Evolutionary conservation across 306 rosid genomes (phyloP).

Genomic region (Castanea sativa): DNA sequence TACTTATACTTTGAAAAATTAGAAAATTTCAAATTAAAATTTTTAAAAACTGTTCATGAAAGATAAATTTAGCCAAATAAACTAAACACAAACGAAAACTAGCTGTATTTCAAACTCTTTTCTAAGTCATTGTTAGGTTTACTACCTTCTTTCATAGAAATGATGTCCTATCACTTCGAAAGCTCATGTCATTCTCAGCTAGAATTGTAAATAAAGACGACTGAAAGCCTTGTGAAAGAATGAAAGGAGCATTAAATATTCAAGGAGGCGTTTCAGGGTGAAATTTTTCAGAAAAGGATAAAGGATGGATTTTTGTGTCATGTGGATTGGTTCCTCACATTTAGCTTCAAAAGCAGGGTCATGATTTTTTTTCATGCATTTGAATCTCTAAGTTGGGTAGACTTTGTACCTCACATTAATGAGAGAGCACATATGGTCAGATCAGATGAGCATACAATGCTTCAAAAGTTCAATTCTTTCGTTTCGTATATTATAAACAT

Average conservation of each 20-base stretch:
- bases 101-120: conserved; percentile 1
- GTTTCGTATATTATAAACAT: background rate
- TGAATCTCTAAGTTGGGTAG: conserved; percentile 11
- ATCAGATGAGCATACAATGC: conserved; percentile 21
- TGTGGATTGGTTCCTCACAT: conserved; percentile 43
- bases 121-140: conserved; percentile 16
- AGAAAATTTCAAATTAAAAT: too few species aligned
- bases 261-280: conserved; percentile 32
- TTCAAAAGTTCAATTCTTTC: background rate
- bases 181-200: conserved; percentile 25
- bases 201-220: conserved; percentile 18
- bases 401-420: conserved; percentile 31
- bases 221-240: conserved; percentile 24
- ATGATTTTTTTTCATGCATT: conserved; percentile 10
- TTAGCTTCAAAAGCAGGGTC: conserved; percentile 25
- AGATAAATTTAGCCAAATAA: too few species aligned
- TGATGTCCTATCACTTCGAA: conserved; percentile 24
- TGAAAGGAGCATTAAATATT: conserved; percentile 26
- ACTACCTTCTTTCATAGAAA: conserved; percentile 18
- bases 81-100: too few species aligned
- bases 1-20: too few species aligned
- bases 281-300: conserved; percentile 26
- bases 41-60: too few species aligned
- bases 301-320: conserved; percentile 31
- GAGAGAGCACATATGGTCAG: conserved; percentile 24